Evolutionary conservation across 2,329 filamentous ascomycete genomes (phyloP).

Genomic region (Phyllosticta citrichinensis): DNA sequence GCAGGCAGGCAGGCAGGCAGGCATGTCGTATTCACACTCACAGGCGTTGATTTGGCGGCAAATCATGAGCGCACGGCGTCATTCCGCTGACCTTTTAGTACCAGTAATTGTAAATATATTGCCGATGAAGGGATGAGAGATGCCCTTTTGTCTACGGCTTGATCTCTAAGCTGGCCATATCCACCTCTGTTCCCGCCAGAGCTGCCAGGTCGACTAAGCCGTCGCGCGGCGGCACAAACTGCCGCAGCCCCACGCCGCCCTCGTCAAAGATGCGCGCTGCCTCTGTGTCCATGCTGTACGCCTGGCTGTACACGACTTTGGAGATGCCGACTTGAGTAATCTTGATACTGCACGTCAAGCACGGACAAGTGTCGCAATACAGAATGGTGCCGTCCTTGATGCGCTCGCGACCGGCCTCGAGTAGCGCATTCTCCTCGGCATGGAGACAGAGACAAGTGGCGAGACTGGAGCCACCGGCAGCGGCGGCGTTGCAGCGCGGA

Average conservation of each 20-base stretch:
- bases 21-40: not conserved
- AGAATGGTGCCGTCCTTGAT: conserved; percentile 73
- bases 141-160: not conserved
- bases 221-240: conserved; percentile 47
- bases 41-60: not conserved
- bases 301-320: conserved; percentile 89
- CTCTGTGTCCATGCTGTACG: conserved; percentile 83
- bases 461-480: conserved; percentile 60
- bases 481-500: conserved; percentile 68
- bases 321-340: conserved; percentile 93
- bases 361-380: conserved; percentile 95
- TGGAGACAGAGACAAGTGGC: conserved; percentile 93
- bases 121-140: not conserved
- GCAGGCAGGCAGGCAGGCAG: not conserved
- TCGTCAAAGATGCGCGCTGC: conserved; percentile 73
- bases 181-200: not conserved
- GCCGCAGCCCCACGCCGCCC: conserved; percentile 74
- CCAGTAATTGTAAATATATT: not conserved
- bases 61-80: not conserved
- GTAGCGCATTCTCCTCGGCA: conserved; percentile 90
- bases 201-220: conserved; percentile 4
- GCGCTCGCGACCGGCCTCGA: conserved; percentile 87
- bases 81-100: not conserved
- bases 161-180: not conserved
- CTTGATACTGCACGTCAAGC: conserved; percentile 96